Conservation (phyloP, 805 yeast species). For the Saccharomycopsis sp. region DNA sequence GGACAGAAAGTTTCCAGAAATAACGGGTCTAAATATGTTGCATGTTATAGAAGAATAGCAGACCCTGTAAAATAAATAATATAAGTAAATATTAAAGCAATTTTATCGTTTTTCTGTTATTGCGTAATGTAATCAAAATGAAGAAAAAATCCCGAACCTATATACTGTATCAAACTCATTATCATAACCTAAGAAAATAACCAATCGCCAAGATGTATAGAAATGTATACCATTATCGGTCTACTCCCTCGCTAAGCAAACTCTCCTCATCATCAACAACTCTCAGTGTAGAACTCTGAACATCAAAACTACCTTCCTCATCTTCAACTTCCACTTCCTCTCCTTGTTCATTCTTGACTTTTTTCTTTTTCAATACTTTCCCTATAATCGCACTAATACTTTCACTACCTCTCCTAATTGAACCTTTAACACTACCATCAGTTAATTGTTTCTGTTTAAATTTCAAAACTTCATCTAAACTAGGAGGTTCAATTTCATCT, state of each 20-base stretch:
- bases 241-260: slow-evolving; percentile 11
- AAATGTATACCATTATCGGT: too few species aligned
- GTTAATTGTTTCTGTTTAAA: slow-evolving; percentile 29
- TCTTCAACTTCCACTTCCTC: slow-evolving; percentile 13
- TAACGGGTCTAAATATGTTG: slow-evolving; percentile 78
- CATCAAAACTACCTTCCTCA: slow-evolving; percentile 20
- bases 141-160: too few species aligned
- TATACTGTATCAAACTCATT: too few species aligned
- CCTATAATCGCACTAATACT: slow-evolving; percentile 33
- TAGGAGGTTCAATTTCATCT: slow-evolving; percentile 32
- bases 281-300: slow-evolving; percentile 21
- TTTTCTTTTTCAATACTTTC: slow-evolving; percentile 25
- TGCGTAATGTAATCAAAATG: too few species aligned
- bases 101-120: too few species aligned
- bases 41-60: slow-evolving; percentile 75
- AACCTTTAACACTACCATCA: slow-evolving; percentile 30
- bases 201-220: too few species aligned
- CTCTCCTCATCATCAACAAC: slow-evolving; percentile 25
- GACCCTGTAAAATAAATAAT: too few species aligned
- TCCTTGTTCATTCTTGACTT: slow-evolving; percentile 8
- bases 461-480: slow-evolving; percentile 31
- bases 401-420: slow-evolving; percentile 38
- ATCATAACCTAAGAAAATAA: too few species aligned
- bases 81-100: too few species aligned
- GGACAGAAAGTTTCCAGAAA: slow-evolving; percentile 95